Evolutionary conservation across 495 filamentous ascomycete species (phyloP).

Genomic region (Aspergillus avenaceus): DNA sequence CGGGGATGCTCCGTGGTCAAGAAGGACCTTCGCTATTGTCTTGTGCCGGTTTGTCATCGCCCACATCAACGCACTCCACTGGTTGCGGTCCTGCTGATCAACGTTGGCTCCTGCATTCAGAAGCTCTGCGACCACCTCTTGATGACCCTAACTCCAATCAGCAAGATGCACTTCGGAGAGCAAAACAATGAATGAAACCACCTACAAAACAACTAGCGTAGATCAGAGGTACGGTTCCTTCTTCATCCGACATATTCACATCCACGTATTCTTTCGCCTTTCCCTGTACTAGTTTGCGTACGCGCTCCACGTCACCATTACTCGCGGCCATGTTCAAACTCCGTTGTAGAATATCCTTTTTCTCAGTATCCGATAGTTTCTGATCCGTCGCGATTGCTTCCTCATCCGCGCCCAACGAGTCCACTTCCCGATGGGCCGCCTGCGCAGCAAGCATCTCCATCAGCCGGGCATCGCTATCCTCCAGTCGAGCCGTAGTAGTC

Average conservation of each 20-base stretch:
- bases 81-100: constrained; percentile 89
- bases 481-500: constrained; percentile 53
- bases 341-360: constrained; percentile 76
- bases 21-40: constrained; percentile 81
- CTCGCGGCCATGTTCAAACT: constrained; percentile 93
- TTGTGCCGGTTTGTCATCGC: constrained; percentile 99
- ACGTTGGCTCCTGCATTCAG: constrained; percentile 86
- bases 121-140: constrained; percentile 79
- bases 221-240: constrained; percentile 90
- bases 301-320: constrained; percentile 85
- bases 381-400: constrained; percentile 71
- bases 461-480: constrained; percentile 79
- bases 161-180: background rate
- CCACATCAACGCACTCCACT: constrained; percentile 99
- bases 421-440: constrained; percentile 72
- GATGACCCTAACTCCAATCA: constrained; percentile 64
- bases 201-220: constrained; percentile 98
- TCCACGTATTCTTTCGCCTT: constrained; percentile 75
- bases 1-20: constrained; percentile 92
- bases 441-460: constrained; percentile 97
- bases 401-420: constrained; percentile 68
- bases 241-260: constrained; percentile 86
- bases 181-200: constrained; percentile 18
- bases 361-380: constrained; percentile 70
- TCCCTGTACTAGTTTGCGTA: constrained; percentile 71